phyloP scores from a whole-genome alignment of 2,329 filamentous ascomycete genomes.

The Pleurostoma richardsiae region DNA sequence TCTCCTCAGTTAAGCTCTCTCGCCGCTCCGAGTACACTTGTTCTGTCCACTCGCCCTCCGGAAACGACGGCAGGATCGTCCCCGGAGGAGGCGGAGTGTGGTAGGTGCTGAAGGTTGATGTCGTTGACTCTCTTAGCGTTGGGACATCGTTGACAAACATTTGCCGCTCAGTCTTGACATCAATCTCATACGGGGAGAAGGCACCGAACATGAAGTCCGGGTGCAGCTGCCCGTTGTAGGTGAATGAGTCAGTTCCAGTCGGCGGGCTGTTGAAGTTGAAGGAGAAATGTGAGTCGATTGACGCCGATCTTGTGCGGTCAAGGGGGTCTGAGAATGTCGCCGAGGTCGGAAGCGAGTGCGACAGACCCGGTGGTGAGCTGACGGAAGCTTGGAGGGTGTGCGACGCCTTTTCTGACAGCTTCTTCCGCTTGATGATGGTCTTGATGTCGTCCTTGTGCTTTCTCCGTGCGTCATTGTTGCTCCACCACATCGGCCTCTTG shows the following conservation, averaged over 20 bases:
- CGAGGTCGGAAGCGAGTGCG: slow-evolving; percentile 76
- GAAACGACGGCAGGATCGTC: slow-evolving; percentile 58
- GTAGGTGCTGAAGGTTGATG: slow-evolving; percentile 91
- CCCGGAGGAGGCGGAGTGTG: slow-evolving; percentile 71
- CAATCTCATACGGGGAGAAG: slow-evolving; percentile 82
- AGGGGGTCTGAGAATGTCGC: slow-evolving; percentile 73
- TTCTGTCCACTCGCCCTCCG: slow-evolving; percentile 66
- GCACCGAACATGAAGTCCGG: slow-evolving; percentile 53
- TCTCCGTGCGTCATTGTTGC: slow-evolving; percentile 80
- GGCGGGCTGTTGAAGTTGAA: slow-evolving; percentile 69
- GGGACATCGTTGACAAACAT: slow-evolving; percentile 91
- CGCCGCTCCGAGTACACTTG: slow-evolving; percentile 63
- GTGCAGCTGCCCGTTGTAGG: slow-evolving; percentile 60
- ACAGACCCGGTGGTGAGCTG: slow-evolving; percentile 70
- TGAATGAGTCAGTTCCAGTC: slow-evolving; percentile 48
- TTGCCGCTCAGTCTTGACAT: slow-evolving; percentile 92
- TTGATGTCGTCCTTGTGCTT: slow-evolving; percentile 94
- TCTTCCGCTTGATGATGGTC: slow-evolving; percentile 94
- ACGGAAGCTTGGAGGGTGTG: slow-evolving; percentile 49
- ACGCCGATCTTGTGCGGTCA: slow-evolving; percentile 68
- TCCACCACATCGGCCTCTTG: slow-evolving; percentile 96
- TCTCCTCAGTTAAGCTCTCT: slow-evolving; percentile 63
- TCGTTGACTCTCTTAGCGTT: slow-evolving; percentile 77
- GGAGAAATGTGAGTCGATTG: slow-evolving; percentile 74
- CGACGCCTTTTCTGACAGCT: slow-evolving; percentile 80